These are phyloP conservation scores for Teratosphaeria destructans DNA, from an alignment of 2,329 filamentous ascomycete species.

Conservation along the genomic window DNA sequence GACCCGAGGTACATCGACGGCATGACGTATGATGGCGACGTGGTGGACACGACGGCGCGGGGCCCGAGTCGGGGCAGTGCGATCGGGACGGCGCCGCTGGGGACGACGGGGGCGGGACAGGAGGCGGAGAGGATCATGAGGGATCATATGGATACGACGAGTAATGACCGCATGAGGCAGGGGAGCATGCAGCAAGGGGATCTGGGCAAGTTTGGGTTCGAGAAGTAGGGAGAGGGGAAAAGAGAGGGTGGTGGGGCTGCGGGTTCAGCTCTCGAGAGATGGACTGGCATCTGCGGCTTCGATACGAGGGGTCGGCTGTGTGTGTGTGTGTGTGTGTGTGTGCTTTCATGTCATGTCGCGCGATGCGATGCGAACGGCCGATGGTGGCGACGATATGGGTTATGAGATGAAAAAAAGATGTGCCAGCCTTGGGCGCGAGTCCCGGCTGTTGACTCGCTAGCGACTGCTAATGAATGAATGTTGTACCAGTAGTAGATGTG, in stretches of 20 bases:
- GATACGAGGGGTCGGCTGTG: neutral
- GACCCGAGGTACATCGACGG: conserved; percentile 37
- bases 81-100: conserved; percentile 10
- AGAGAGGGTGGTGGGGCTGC: neutral
- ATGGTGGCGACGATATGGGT: neutral
- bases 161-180: conserved; percentile 24
- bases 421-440: neutral
- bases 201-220: conserved; percentile 52
- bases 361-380: neutral
- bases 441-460: neutral
- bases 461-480: neutral
- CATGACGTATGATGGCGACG: conserved; percentile 34
- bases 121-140: conserved; percentile 56
- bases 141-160: conserved; percentile 43
- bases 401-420: neutral
- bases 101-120: conserved; percentile 33
- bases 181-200: conserved; percentile 34
- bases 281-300: neutral
- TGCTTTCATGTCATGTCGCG: neutral
- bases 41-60: conserved; percentile 28
- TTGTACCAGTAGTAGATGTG: neutral
- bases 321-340: neutral
- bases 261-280: neutral
- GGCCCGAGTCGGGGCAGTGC: neutral
- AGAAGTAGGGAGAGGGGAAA: conserved; percentile 24